phyloP scores from a whole-genome alignment of 176 grass and related monocot species.

The Oryza glaberrima region DNA sequence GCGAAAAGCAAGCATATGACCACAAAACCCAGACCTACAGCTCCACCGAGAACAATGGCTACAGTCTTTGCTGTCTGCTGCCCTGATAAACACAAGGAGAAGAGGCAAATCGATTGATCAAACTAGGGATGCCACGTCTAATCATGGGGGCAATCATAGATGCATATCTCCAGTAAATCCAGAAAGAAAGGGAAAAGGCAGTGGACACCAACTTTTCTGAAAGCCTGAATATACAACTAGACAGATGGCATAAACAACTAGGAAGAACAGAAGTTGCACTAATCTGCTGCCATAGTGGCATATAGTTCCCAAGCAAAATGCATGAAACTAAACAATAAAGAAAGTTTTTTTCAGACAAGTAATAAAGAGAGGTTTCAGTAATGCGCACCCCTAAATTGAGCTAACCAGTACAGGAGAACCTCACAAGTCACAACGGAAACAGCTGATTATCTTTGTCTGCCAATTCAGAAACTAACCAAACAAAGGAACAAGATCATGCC shows the following conservation, averaged over 20 bases:
- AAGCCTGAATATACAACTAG: constrained; percentile 41
- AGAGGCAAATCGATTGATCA: constrained; percentile 38
- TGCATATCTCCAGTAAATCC: constrained; percentile 43
- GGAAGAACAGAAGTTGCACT: constrained; percentile 29
- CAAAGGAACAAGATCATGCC: constrained; percentile 35
- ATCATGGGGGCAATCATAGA: constrained; percentile 47
- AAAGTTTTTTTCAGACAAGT: neutral
- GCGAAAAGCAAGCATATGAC: constrained; percentile 98
- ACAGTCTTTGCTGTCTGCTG: constrained; percentile 93
- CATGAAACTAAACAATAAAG: constrained; percentile 11
- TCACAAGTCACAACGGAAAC: neutral
- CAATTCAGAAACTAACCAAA: constrained; percentile 21
- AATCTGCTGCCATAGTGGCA: neutral
- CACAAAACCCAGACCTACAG: constrained; percentile 79
- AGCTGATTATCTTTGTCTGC: neutral
- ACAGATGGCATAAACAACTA: constrained; percentile 45
- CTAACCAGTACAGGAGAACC: neutral
- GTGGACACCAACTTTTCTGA: constrained; percentile 41
- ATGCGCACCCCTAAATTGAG: constrained; percentile 8
- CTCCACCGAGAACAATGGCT: constrained; percentile 94
- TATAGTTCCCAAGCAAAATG: constrained; percentile 34
- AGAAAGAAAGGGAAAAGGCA: constrained; percentile 34
- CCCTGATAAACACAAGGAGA: constrained; percentile 50
- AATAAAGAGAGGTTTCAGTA: neutral
- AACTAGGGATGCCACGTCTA: constrained; percentile 28